Conservation (phyloP, 352 stramenopile genomes). For the Thraustotheca clavata region DNA sequence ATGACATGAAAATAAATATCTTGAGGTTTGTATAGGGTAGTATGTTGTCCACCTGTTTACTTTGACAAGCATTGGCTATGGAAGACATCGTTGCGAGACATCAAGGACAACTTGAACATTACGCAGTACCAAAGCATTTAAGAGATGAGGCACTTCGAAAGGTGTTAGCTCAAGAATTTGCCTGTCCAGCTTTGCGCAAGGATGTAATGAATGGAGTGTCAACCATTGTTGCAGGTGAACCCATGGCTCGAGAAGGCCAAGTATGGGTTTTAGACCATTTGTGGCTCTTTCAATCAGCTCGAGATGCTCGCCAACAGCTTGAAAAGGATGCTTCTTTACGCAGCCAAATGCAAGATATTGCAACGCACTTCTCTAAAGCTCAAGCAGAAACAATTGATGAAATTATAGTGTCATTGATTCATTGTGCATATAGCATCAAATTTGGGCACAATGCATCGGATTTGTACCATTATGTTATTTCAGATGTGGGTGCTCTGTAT, state of each 20-base stretch:
- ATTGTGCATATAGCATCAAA: slow-evolving; percentile 41
- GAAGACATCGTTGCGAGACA: slow-evolving; percentile 26
- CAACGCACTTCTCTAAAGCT: neutral
- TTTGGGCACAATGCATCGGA: slow-evolving; percentile 35
- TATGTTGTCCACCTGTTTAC: neutral
- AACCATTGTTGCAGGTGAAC: slow-evolving; percentile 21
- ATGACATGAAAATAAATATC: neutral
- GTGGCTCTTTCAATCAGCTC: slow-evolving; percentile 35
- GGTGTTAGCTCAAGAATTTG: slow-evolving; percentile 25
- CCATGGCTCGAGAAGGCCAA: slow-evolving; percentile 19
- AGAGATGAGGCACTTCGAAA: slow-evolving; percentile 29
- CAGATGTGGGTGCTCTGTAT: slow-evolving; percentile 29
- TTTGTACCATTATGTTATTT: slow-evolving; percentile 46
- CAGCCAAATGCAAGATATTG: slow-evolving; percentile 22
- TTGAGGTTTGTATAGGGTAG: neutral
- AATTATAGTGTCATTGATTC: slow-evolving; percentile 31
- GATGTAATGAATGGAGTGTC: slow-evolving; percentile 16
- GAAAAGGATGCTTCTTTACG: slow-evolving; percentile 24
- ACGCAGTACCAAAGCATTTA: slow-evolving; percentile 29
- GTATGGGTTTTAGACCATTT: slow-evolving; percentile 28
- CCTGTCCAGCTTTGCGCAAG: slow-evolving; percentile 23
- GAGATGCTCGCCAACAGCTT: slow-evolving; percentile 34
- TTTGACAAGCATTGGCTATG: neutral
- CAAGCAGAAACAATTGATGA: slow-evolving; percentile 17
- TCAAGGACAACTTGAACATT: slow-evolving; percentile 35